Percentiles rank a stretch among this genome's conserved stretches.
Conservation (phyloP, 371 early-diverging fungal species). For the Dinochytrium kinnereticum region DNA sequence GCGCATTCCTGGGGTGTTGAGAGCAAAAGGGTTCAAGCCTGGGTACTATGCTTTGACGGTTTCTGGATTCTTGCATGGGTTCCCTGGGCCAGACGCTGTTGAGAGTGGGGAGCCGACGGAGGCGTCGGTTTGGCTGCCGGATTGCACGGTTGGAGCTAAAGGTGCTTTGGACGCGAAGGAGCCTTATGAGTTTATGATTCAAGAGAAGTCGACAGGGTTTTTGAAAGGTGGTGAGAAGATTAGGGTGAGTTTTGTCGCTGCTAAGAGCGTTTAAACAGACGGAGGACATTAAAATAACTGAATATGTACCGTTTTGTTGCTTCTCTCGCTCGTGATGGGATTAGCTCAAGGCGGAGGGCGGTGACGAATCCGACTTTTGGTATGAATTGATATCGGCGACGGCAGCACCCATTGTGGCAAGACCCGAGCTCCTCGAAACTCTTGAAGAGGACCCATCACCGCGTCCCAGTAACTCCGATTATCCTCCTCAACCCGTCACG, state of each 20-base stretch:
- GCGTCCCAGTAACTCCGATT: conserved; percentile 4
- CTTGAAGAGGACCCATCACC: not conserved
- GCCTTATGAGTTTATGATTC: conserved; percentile 46
- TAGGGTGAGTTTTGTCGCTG: conserved; percentile 33
- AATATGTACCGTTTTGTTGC: too few species aligned
- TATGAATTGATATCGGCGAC: conserved; percentile 30
- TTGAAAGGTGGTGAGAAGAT: conserved; percentile 46
- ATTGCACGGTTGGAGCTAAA: conserved; percentile 41
- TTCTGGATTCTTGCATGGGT: conserved; percentile 49
- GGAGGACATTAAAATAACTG: too few species aligned
- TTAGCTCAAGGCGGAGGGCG: conserved; percentile 27
- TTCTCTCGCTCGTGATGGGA: too few species aligned
- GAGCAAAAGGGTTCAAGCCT: conserved; percentile 44
- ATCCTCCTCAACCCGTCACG: not conserved
- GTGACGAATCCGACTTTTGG: conserved; percentile 36
- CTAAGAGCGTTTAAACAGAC: too few species aligned
- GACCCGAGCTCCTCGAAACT: conserved; percentile 16
- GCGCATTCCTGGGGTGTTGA: conserved; percentile 37
- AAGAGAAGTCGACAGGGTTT: conserved; percentile 38
- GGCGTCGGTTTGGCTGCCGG: conserved; percentile 43
- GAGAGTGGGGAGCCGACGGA: conserved; percentile 37
- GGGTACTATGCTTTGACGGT: conserved; percentile 45
- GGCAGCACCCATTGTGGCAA: conserved; percentile 15
- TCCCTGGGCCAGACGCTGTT: conserved; percentile 29
- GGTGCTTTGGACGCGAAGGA: conserved; percentile 47